A percentile compares a stretch with the other conserved stretches of the same genome.
phyloP scores from a whole-genome alignment of 441 rosid genomes.

The Melianthus villosus region DNA sequence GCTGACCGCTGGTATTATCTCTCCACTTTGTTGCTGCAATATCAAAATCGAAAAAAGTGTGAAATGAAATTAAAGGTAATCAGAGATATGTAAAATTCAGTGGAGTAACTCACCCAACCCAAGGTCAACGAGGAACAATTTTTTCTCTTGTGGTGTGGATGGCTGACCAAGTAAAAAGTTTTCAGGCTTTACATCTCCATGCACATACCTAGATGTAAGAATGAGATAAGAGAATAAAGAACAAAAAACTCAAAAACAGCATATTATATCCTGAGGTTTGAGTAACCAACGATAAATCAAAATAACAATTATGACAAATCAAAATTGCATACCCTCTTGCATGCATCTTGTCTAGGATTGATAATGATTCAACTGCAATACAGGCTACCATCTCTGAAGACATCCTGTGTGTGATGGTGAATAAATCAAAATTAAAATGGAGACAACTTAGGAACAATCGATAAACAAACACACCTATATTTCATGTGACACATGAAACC shows the following conservation, averaged over 20 bases:
- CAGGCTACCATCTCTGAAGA: constrained; percentile 95
- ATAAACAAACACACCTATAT: too few relatives aligned
- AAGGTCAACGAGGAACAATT: constrained; percentile 84
- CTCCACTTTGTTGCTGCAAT: constrained; percentile 91
- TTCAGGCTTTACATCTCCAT: constrained; percentile 98
- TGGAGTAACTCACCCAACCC: constrained; percentile 51
- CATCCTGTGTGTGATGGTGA: constrained; percentile 36
- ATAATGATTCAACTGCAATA: constrained; percentile 80
- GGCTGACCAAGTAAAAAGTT: constrained; percentile 97
- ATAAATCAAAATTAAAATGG: constrained; percentile 3
- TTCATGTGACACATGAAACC: too few relatives aligned
- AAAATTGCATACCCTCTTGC: constrained; percentile 53
- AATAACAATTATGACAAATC: background rate
- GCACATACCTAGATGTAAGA: constrained; percentile 55
- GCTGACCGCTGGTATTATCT: constrained; percentile 59
- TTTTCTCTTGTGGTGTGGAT: constrained; percentile 78
- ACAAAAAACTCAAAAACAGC: background rate
- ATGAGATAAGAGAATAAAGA: constrained; percentile 4
- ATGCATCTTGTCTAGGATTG: constrained; percentile 95
- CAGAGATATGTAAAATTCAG: background rate
- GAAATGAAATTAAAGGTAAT: constrained; percentile 3
- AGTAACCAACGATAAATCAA: constrained; percentile 1
- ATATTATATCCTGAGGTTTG: background rate
- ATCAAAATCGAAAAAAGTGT: constrained; percentile 5
- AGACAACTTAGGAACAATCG: too few relatives aligned